Evolutionary conservation across 2,329 filamentous ascomycete genomes (phyloP).

Genomic region (Epichloe hybrida): DNA sequence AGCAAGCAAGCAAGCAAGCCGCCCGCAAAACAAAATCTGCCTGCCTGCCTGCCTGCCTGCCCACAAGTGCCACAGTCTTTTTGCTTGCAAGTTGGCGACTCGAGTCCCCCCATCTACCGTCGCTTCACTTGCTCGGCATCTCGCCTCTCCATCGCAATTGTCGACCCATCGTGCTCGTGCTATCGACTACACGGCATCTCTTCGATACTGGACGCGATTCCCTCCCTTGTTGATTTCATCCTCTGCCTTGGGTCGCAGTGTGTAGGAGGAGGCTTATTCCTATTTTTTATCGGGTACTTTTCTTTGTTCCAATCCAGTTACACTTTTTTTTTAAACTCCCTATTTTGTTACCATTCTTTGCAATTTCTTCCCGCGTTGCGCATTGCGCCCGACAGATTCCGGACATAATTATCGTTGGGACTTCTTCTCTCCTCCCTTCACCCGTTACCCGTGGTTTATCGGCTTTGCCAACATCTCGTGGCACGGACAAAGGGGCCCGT

Average conservation of each 20-base stretch:
- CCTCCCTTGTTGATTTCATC: neutral
- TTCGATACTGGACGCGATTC: neutral
- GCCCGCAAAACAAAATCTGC: too few relatives aligned
- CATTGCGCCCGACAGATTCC: neutral
- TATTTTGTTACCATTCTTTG: neutral
- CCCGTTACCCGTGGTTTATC: neutral
- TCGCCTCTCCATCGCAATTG: slow-evolving; percentile 5
- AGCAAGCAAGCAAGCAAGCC: too few relatives aligned
- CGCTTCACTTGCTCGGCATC: slow-evolving; percentile 5
- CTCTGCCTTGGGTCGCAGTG: slow-evolving; percentile 1
- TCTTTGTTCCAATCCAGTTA: neutral
- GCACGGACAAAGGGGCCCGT: slow-evolving; percentile 9
- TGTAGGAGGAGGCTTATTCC: neutral
- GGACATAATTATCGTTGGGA: neutral
- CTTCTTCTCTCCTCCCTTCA: neutral
- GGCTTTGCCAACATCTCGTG: neutral
- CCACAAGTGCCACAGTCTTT: neutral
- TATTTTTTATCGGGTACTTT: neutral
- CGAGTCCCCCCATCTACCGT: neutral
- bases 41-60: too few relatives aligned
- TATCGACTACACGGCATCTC: neutral
- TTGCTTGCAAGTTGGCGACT: neutral
- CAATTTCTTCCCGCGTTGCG: neutral
- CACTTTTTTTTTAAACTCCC: neutral
- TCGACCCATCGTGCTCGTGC: neutral